Base-by-base conservation (phyloP, 2,329 filamentous ascomycete genomes). In the Pyrenochaeta sp. region DNA sequence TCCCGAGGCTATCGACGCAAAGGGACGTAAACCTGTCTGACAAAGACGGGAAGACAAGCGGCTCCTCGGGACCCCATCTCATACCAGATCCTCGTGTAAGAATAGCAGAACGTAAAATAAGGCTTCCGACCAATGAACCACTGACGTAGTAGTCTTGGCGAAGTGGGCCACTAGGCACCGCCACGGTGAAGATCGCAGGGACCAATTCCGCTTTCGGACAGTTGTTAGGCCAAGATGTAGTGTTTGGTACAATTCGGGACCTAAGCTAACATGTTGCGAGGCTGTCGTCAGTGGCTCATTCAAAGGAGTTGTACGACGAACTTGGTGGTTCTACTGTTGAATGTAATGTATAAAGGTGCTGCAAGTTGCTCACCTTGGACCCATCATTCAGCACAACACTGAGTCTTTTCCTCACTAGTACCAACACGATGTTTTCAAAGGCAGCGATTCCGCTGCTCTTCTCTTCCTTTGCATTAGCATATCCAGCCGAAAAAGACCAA, bases 351-450 rank as follows among this genome's bases (percentile, higher is more conserved):
- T 31, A 31, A 31, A 31, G 14, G 6, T 6, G 24, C 6, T 31
- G 29, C 18, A 11, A 10, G n/a, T 31, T 4, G 10, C 29, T 4
- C 7, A 10, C n/a, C 13, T 9, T 19, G 6, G n/a, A n/a, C n/a
- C n/a, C n/a, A n/a, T n/a, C n/a, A n/a, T n/a, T n/a, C n/a, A n/a
- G n/a, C n/a, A n/a, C n/a, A n/a, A n/a, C n/a, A n/a, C n/a, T n/a
- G n/a, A n/a, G n/a, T n/a, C 14, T 10, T 7, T 18, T 31, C 14
- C 8, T 18, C 15, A 18, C 11, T 11, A 19, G 13, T 19, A 31
- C 9, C 29, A 19, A 20, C 19, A 44, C 4, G n/a, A 51, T 51
- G 48, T 11, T 48, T 35, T 19, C 7, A 26, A 32, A 38, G 15
- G 11, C 19, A 24, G 36, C 37, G 13, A 18, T 24, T 11, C 38